Percentiles rank a stretch among this genome's conserved stretches.
Conservation (phyloP, 2,329 filamentous ascomycete species). For the Biscogniauxia sp. region DNA sequence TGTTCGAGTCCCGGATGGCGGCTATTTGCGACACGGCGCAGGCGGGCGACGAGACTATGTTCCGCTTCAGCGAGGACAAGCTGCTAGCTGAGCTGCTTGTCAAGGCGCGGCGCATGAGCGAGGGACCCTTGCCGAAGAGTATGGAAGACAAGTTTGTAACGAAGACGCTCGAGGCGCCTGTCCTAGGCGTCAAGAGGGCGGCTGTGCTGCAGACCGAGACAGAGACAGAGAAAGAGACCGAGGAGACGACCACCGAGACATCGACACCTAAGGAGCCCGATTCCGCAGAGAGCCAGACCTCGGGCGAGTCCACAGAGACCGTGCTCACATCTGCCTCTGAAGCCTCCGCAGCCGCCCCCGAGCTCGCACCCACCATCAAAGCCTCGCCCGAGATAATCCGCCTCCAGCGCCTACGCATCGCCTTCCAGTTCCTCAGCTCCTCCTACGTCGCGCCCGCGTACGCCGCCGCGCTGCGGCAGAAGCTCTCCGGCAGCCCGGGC, state of each 20-base stretch:
- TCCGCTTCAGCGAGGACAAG: conserved; percentile 71
- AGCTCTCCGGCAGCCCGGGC: conserved; percentile 31
- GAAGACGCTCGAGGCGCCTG: conserved; percentile 71
- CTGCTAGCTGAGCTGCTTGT: conserved; percentile 61
- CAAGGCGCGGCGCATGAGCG: conserved; percentile 71
- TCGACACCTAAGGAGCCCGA: conserved; percentile 30
- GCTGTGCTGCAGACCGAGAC: conserved; percentile 7
- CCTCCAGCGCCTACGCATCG: conserved; percentile 63
- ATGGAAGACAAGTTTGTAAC: conserved; percentile 84
- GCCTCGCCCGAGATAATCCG: conserved; percentile 48
- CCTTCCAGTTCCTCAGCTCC: conserved; percentile 62
- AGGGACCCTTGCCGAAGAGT: conserved; percentile 66
- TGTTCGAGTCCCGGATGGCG: conserved; percentile 64
- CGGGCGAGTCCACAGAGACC: conserved; percentile 35
- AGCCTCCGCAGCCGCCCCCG: conserved; percentile 38
- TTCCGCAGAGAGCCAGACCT: conserved; percentile 42
- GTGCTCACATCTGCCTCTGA: conserved; percentile 38
- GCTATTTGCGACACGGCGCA: conserved; percentile 79
- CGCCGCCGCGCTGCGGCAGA: conserved; percentile 39
- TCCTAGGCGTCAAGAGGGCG: conserved; percentile 63
- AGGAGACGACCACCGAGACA: conserved; percentile 4
- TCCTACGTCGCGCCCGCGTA: conserved; percentile 55
- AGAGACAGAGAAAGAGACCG: conserved; percentile 14
- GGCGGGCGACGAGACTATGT: conserved; percentile 82
- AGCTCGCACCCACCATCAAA: conserved; percentile 42